Base-by-base conservation (phyloP, 768 basidiomycete species). In the Pilatotrama ljubarskyi region DNA sequence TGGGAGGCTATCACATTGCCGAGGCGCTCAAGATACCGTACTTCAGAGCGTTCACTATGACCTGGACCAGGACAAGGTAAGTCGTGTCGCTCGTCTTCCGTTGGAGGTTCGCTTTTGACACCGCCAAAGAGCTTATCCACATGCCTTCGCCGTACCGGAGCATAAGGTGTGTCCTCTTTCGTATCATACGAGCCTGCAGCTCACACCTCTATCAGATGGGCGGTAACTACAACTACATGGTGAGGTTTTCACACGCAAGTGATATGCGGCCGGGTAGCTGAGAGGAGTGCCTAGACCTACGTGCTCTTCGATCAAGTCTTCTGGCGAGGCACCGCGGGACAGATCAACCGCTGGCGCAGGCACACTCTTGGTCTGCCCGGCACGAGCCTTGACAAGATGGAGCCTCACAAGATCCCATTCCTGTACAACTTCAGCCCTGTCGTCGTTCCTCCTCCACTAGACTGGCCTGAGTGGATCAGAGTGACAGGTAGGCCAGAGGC, bases 381-480 rank as follows among this genome's bases (percentile, higher is more conserved):
- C 62, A 98, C 96, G 17, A 94, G 81, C 64, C 78, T 97, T 42
- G 97, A 98, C 74, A 94, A 88, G 75, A 91, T 98, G 86, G 94
- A 97, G 70, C 92, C 92, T 36, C 95, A 98, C 76, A 97, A 95
- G 76, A 92, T 96, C 50, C 96, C 96, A 2, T 99, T 98, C 78
- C 74, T 99, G 29, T 99, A 99, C 75, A 98, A 98, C 73, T 98
- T 98, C 71, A 95, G 93, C 68, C 92, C 95, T 1, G 80, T 84
- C 29, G 81, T 93, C 46, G 93, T 98, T 14, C 95, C 95, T 7
- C 93, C 90, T 25, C 96, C 96, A 3, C 75, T 98, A 55, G 96
- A 99, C 72, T 99, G 97, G 97, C 93, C 95, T 4, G 96, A 99
- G 73, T 98, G 95, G 94, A 98, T 98, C 63, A 88, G 91, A 41